Evolutionary conservation across 805 yeast species (phyloP), one percentile per base, ranked within the genome.

Genomic region (Wickerhamiella hasegawae): DNA sequence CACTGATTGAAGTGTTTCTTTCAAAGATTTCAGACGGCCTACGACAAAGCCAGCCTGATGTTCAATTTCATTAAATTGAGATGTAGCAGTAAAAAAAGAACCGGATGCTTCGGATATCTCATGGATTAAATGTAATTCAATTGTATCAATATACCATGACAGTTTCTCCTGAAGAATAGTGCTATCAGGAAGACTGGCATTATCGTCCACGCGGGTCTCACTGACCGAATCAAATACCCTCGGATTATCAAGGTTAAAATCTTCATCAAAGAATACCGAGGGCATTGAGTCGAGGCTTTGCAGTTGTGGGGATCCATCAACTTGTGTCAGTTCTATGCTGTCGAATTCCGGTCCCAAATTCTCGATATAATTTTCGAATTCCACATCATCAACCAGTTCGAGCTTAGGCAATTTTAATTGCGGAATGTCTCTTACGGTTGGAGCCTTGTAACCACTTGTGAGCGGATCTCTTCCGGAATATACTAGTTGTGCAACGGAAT

Each of bases 231-330:
- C 73, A 53, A 87, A 87, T 1, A 76, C 66, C 38, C 94, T 65
- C 5, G 95, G 95, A 51, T 90, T 83, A 46, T 90, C 96, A 27
- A 90, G 62, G 43, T 81, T 65, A 56, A 90, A 90, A 28, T 73
- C 68, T 5, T 68, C 61, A 18, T 68, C 69, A 42, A 77, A 73
- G 46, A 69, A 90, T 1, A 82, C 70, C 2, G 60, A 54, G 0
- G 98, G 97, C 4, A 90, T 69, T 40, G 63, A 37, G 14, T 32
- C 40, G n/a, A 47, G 33, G n/a, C 31, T 24, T 10, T 40, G 40
- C 18, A 35, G 30, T 15, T 37, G n/a, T 27, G 40, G 17, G 28
- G 27, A n/a, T n/a, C n/a, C 16, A 24, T 20, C 24, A 19, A 16
- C 31, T 14, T 31, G 14, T 2, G 37, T 11, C 15, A 33, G 28